phyloP scores from a whole-genome alignment of 495 filamentous ascomycete species.

The Penicillium fimorum region DNA sequence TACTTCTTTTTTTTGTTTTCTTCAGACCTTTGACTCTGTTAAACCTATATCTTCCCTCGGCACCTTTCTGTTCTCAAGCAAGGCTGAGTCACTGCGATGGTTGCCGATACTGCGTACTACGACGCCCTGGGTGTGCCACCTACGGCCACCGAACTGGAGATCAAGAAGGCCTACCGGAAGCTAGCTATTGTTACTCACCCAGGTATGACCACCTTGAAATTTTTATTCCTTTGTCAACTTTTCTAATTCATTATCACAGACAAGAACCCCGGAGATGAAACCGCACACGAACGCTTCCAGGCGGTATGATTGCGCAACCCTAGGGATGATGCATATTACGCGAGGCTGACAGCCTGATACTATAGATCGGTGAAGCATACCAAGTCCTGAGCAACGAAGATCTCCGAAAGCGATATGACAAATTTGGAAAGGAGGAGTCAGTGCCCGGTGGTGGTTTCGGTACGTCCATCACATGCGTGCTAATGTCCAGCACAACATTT shows the following conservation, averaged over 20 bases:
- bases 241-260: slow-evolving; percentile 49
- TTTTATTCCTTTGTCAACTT: neutral
- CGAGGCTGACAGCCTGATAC: slow-evolving; percentile 16
- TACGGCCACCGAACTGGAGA: slow-evolving; percentile 89
- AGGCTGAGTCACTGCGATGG: slow-evolving; percentile 53
- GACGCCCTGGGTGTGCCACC: slow-evolving; percentile 86
- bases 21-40: neutral
- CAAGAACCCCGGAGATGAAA: slow-evolving; percentile 96
- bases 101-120: slow-evolving; percentile 85
- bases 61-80: neutral
- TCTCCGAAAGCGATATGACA: slow-evolving; percentile 88
- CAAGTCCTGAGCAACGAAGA: slow-evolving; percentile 90
- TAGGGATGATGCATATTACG: neutral
- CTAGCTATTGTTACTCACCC: slow-evolving; percentile 80
- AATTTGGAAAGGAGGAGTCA: slow-evolving; percentile 90
- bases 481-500: slow-evolving; percentile 18
- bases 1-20: neutral
- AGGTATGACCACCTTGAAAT: slow-evolving; percentile 35
- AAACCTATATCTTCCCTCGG: slow-evolving; percentile 1
- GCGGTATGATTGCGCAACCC: slow-evolving; percentile 47
- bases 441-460: slow-evolving; percentile 87
- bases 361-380: slow-evolving; percentile 90
- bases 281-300: slow-evolving; percentile 92
- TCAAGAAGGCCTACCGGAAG: slow-evolving; percentile 99
- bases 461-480: slow-evolving; percentile 31